phyloP scores from a whole-genome alignment of 2,329 filamentous ascomycete genomes.

The Geosmithia putterillii region DNA sequence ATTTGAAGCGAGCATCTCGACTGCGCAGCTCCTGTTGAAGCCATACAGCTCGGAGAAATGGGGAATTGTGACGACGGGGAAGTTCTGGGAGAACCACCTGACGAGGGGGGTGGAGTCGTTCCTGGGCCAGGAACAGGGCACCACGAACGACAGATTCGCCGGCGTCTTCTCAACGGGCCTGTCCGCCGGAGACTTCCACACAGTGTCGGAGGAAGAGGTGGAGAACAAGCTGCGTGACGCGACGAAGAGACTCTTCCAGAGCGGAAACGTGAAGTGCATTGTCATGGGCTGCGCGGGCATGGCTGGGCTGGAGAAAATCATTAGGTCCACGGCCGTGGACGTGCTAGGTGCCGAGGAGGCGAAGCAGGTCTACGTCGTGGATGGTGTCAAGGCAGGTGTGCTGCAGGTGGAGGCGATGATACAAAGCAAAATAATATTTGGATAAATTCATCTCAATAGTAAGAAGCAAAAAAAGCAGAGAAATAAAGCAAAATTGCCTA shows the following conservation, averaged over 20 bases:
- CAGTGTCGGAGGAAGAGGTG: constrained; percentile 52
- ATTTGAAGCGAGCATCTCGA: constrained; percentile 69
- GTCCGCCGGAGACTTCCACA: constrained; percentile 68
- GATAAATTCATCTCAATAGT: background rate
- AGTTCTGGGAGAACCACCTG: constrained; percentile 69
- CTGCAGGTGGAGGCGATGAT: constrained; percentile 46
- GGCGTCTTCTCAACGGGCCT: constrained; percentile 77
- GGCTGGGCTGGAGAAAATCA: constrained; percentile 70
- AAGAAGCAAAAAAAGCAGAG: background rate
- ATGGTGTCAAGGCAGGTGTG: constrained; percentile 65
- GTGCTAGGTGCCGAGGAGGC: constrained; percentile 48
- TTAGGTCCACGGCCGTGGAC: constrained; percentile 55
- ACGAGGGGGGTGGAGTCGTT: constrained; percentile 50
- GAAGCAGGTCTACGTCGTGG: constrained; percentile 53
- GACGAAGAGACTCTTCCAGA: constrained; percentile 49
- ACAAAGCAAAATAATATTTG: constrained; percentile 26
- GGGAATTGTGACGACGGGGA: constrained; percentile 82
- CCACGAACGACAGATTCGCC: constrained; percentile 44
- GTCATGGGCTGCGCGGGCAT: constrained; percentile 87
- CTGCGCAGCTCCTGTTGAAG: constrained; percentile 33
- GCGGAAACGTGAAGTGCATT: constrained; percentile 49
- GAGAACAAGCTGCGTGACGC: constrained; percentile 54
- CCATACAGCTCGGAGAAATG: constrained; percentile 36
- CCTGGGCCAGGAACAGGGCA: constrained; percentile 33
- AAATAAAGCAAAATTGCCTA: background rate